A percentile compares a stretch with the other conserved stretches of the same genome.
These are phyloP conservation scores for Aspergillus floridensis DNA, from an alignment of 2,329 filamentous ascomycete species.

Conservation along the genomic window DNA sequence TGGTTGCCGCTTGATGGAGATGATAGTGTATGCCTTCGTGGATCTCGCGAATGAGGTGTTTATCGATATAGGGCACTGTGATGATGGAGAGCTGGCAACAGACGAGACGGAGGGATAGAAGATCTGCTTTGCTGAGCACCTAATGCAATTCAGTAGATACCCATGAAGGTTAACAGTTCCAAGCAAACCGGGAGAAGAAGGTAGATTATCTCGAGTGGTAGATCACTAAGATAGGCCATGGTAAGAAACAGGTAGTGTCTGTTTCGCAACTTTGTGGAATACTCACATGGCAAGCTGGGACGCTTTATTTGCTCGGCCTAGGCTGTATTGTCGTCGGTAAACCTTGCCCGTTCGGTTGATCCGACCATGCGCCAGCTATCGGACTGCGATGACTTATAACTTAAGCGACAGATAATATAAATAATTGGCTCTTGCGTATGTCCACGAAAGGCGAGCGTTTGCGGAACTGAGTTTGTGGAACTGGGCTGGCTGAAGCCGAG, in stretches of 20 bases:
- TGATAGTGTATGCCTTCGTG: background rate
- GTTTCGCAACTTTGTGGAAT: background rate
- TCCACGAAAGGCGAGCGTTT: no score
- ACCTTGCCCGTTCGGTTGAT: no score
- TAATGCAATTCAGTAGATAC: background rate
- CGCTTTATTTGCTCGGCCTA: background rate
- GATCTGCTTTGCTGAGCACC: background rate
- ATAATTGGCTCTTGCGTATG: no score
- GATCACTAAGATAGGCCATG: background rate
- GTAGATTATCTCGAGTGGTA: background rate
- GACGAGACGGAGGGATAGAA: background rate
- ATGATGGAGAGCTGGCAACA: background rate
- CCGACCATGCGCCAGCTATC: no score
- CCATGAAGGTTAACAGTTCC: no score
- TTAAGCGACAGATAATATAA: no score
- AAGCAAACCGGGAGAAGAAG: background rate
- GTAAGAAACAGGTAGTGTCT: background rate
- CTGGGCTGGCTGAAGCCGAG: no score
- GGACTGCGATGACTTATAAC: no score
- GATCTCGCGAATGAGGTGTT: background rate
- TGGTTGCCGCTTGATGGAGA: background rate
- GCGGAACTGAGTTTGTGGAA: no score
- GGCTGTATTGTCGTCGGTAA: no score
- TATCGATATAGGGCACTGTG: background rate
- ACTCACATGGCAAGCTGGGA: background rate